Conservation (phyloP, 306 rosid genomes). For the Cucurbita moschata region DNA sequence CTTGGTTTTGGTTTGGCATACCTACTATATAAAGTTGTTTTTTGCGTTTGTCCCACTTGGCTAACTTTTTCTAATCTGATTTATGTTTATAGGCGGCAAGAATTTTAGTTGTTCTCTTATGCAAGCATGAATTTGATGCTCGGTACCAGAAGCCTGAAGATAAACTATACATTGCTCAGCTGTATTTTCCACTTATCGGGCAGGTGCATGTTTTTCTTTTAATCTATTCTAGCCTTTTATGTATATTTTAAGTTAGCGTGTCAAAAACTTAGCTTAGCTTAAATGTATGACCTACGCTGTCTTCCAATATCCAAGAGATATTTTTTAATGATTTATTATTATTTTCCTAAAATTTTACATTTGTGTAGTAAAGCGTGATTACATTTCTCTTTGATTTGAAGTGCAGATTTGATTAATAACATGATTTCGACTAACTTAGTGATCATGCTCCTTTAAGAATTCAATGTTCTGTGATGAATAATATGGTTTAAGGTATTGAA, state of each 20-base stretch:
- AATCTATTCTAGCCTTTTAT: background rate
- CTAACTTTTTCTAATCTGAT: background rate
- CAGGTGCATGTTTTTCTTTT: constrained; percentile 37
- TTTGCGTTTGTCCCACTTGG: background rate
- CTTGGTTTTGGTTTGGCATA: background rate
- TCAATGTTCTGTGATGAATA: too few relatives aligned
- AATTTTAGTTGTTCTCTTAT: constrained; percentile 77
- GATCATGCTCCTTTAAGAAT: too few relatives aligned
- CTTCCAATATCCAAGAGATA: background rate
- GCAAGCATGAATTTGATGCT: constrained; percentile 97
- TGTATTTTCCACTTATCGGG: constrained; percentile 88
- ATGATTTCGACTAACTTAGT: background rate
- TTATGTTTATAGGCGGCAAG: constrained; percentile 71
- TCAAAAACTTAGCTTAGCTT: background rate
- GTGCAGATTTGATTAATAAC: background rate
- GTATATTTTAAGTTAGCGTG: background rate
- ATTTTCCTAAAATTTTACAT: background rate
- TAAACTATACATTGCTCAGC: constrained; percentile 91
- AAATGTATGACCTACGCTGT: background rate
- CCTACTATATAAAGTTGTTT: background rate
- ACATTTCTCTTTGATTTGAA: background rate
- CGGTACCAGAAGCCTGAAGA: constrained; percentile 98
- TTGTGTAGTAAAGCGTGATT: background rate
- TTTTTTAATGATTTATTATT: background rate
- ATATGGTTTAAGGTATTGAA: too few relatives aligned